Evolutionary conservation across 257 asterid genomes (phyloP).

Genomic region (Voacanga thouarsii): DNA sequence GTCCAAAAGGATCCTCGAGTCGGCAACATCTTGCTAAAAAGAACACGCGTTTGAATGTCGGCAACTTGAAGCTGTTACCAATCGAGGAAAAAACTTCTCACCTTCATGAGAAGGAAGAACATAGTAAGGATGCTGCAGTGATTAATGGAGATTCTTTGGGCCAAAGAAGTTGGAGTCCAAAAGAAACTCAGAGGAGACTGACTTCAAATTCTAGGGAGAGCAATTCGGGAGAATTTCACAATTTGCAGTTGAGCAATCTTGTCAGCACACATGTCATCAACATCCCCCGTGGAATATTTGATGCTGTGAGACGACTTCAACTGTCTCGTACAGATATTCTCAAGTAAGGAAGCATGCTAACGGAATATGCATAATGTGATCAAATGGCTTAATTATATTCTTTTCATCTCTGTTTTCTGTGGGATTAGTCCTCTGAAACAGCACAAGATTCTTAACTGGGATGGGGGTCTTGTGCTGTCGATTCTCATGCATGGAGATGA

Average conservation of each 20-base stretch:
- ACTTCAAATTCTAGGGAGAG: constrained; percentile 22
- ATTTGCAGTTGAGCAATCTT: constrained; percentile 18
- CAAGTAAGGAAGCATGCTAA: constrained; percentile 40
- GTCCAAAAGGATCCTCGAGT: constrained; percentile 41
- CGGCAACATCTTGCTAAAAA: constrained; percentile 16
- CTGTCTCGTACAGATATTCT: constrained; percentile 68
- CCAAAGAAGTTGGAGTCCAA: constrained; percentile 24
- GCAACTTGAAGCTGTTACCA: neutral
- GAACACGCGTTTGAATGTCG: neutral
- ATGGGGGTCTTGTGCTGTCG: neutral
- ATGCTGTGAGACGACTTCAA: constrained; percentile 59
- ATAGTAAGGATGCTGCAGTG: neutral
- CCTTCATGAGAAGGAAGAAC: constrained; percentile 15
- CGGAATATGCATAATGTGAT: neutral
- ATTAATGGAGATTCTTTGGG: constrained; percentile 21
- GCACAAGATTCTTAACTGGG: neutral
- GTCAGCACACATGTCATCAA: constrained; percentile 14
- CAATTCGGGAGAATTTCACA: constrained; percentile 8
- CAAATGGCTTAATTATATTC: neutral
- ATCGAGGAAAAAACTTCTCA: constrained; percentile 10
- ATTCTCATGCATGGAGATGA: neutral
- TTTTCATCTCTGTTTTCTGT: neutral
- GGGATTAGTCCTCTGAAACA: no score
- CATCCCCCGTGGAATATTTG: constrained; percentile 41
- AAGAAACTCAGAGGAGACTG: constrained; percentile 27